Conservation (phyloP, 176 grass and related monocot species). For the barley (Hordeum vulgare) region DNA sequence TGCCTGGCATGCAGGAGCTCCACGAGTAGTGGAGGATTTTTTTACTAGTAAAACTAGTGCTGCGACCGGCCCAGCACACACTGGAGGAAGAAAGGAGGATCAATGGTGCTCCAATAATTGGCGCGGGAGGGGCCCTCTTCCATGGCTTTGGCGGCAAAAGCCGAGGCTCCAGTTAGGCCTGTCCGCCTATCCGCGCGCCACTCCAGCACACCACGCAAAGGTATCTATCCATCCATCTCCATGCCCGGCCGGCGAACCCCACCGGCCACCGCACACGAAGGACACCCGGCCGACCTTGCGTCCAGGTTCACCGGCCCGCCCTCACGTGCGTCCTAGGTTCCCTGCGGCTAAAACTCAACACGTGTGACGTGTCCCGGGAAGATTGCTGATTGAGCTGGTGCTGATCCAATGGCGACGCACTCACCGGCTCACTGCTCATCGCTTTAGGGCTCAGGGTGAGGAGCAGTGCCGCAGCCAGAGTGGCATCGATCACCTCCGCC, state of each 20-base stretch:
- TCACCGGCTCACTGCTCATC: neutral
- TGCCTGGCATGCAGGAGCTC: neutral
- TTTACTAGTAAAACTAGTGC: neutral
- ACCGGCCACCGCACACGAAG: too few relatives aligned
- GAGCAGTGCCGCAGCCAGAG: neutral
- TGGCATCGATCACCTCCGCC: neutral
- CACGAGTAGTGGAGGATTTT: slow-evolving; percentile 22
- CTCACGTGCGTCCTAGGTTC: neutral
- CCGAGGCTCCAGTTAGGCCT: neutral
- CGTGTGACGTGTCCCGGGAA: neutral
- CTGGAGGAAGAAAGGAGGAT: neutral
- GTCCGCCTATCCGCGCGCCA: neutral
- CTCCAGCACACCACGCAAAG: neutral
- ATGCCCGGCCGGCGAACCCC: neutral
- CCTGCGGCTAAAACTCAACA: neutral
- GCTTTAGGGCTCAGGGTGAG: neutral
- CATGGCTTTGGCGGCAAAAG: neutral
- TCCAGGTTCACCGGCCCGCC: too few relatives aligned
- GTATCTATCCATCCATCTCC: neutral
- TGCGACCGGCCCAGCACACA: neutral
- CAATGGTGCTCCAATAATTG: slow-evolving; percentile 31
- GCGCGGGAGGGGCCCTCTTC: neutral
- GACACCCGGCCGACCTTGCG: too few relatives aligned
- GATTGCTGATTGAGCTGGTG: neutral
- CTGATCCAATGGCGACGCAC: neutral